A percentile compares a stretch with the other conserved stretches of the same genome.
These are phyloP conservation scores for Solanum sejunctum DNA, from an alignment of 257 asterid species.

Conservation along the genomic window DNA sequence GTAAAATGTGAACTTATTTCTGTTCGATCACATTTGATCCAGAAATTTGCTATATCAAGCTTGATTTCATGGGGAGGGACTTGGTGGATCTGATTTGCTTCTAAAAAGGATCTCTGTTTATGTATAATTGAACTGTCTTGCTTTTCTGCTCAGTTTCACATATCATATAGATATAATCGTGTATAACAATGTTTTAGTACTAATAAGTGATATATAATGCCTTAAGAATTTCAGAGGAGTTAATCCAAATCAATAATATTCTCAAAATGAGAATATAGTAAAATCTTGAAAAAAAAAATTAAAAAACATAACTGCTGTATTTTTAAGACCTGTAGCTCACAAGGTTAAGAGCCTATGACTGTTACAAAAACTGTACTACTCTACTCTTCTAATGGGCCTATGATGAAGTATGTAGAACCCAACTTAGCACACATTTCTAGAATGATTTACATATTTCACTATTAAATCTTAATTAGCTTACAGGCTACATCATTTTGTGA, in stretches of 20 bases:
- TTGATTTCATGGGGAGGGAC: background rate
- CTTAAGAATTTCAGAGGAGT: background rate
- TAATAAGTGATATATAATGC: background rate
- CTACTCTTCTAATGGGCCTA: background rate
- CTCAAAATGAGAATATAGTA: background rate
- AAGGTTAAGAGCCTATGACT: background rate
- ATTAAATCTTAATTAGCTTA: conserved; percentile 1
- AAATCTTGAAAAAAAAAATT: background rate
- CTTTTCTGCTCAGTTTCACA: background rate
- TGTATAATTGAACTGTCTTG: background rate
- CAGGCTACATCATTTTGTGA: background rate
- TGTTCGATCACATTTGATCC: background rate
- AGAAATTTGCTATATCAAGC: background rate
- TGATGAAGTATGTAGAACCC: background rate
- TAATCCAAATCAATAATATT: background rate
- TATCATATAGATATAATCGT: background rate
- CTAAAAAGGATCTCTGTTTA: background rate
- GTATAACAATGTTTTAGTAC: background rate
- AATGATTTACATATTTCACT: background rate
- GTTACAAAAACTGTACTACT: background rate
- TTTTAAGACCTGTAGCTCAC: background rate
- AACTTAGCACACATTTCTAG: conserved; percentile 1
- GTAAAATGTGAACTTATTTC: background rate
- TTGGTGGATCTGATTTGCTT: background rate
- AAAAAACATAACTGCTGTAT: too few species aligned